phyloP scores from a whole-genome alignment of 495 filamentous ascomycete genomes.

The Sporormia fimetaria region DNA sequence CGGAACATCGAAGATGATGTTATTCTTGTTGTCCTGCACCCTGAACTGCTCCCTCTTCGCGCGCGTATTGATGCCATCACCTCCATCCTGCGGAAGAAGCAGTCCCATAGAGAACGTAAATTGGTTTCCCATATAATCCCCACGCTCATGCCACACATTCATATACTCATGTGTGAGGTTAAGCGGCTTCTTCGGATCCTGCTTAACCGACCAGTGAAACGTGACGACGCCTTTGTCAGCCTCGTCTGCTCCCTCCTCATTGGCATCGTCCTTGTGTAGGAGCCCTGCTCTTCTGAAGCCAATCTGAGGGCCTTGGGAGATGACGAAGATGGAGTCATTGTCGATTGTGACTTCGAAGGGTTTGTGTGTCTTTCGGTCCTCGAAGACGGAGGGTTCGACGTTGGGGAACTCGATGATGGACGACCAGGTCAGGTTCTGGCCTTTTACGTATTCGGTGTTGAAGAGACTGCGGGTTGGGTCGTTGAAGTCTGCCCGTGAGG shows the following conservation, averaged over 20 bases:
- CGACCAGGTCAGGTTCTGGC: slow-evolving; percentile 18
- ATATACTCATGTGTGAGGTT: slow-evolving; percentile 22
- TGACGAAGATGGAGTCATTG: slow-evolving; percentile 11
- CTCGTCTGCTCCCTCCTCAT: slow-evolving; percentile 4
- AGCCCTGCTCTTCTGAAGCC: slow-evolving; percentile 19
- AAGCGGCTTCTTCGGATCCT: slow-evolving; percentile 6
- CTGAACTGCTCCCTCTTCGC: slow-evolving; percentile 7
- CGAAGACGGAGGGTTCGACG: slow-evolving; percentile 6
- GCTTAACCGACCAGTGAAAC: slow-evolving; percentile 19
- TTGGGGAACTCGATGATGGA: slow-evolving; percentile 5
- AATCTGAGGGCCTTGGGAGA: slow-evolving; percentile 4
- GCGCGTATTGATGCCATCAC: slow-evolving; percentile 4
- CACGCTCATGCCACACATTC: slow-evolving; percentile 22
- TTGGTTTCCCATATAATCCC: slow-evolving; percentile 15
- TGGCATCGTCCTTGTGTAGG: slow-evolving; percentile 9
- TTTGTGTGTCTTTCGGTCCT: slow-evolving; percentile 1
- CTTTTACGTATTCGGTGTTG: slow-evolving; percentile 14
- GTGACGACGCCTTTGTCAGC: slow-evolving; percentile 15
- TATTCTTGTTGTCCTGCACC: slow-evolving; percentile 12
- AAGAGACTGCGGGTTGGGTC: slow-evolving; percentile 1
- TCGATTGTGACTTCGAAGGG: slow-evolving; percentile 17
- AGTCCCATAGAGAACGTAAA: slow-evolving; percentile 11
- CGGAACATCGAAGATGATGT: slow-evolving; percentile 3
- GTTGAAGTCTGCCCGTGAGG: slow-evolving; percentile 7
- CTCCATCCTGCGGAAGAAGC: slow-evolving; percentile 10